These are phyloP conservation scores for Trametes sp. DNA, from an alignment of 1,284 basidiomycete species.

Conservation along the genomic window DNA sequence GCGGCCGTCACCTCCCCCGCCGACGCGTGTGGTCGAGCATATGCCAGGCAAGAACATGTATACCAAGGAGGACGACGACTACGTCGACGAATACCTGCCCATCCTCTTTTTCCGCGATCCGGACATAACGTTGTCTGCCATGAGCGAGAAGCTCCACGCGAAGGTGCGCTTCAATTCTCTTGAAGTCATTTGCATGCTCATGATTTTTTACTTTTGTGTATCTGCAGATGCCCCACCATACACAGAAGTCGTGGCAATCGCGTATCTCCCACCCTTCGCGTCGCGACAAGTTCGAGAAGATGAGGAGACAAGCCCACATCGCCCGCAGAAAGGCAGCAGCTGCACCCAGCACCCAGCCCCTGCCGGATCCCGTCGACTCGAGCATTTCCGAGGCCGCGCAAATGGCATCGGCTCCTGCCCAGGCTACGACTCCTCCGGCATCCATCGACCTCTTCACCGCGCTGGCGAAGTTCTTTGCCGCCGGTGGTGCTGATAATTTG, in stretches of 20 bases:
- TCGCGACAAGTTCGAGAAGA: slow-evolving; percentile 15
- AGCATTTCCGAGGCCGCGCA: not conserved
- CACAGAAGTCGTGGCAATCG: slow-evolving; percentile 46
- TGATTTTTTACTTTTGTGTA: too few relatives aligned
- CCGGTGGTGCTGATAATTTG: slow-evolving; percentile 52
- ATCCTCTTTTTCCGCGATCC: slow-evolving; percentile 49
- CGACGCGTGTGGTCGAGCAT: slow-evolving; percentile 37
- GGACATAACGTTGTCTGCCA: slow-evolving; percentile 39
- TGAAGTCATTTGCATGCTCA: not conserved
- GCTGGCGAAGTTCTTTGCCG: slow-evolving; percentile 60
- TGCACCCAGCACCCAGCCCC: not conserved
- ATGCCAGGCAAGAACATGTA: slow-evolving; percentile 48
- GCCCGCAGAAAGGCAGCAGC: slow-evolving; percentile 44
- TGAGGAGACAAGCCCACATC: slow-evolving; percentile 46
- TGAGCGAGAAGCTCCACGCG: slow-evolving; percentile 44
- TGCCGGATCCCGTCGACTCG: not conserved
- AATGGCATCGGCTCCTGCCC: not conserved
- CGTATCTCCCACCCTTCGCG: slow-evolving; percentile 1
- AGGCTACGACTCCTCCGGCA: not conserved
- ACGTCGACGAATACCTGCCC: slow-evolving; percentile 45
- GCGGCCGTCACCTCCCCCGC: slow-evolving; percentile 56
- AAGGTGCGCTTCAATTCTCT: slow-evolving; percentile 46
- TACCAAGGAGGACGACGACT: slow-evolving; percentile 55
- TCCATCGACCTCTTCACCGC: slow-evolving; percentile 50
- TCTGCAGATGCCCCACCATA: slow-evolving; percentile 62